A percentile compares a stretch with the other conserved stretches of the same genome.
phyloP scores from a whole-genome alignment of 768 basidiomycete species.

The Hydnomerulius pinastri region DNA sequence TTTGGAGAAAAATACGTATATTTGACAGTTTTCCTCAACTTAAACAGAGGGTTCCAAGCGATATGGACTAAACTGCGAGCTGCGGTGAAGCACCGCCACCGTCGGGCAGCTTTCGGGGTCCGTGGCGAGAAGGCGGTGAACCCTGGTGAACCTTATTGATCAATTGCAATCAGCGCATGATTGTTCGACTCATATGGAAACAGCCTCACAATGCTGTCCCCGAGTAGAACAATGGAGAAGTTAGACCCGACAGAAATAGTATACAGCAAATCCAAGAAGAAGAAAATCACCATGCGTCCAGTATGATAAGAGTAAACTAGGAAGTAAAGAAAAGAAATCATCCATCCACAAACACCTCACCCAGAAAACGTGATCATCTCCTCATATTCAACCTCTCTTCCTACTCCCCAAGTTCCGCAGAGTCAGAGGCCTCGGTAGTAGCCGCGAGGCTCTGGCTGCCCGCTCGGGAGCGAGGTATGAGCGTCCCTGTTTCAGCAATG shows the following conservation, averaged over 20 bases:
- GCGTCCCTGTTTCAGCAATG: constrained; percentile 67
- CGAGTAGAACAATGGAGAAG: constrained; percentile 6
- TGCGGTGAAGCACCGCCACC: background rate
- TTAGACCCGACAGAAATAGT: background rate
- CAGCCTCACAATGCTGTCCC: background rate
- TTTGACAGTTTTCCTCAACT: background rate
- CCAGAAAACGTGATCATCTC: background rate
- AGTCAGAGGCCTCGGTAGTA: constrained; percentile 34
- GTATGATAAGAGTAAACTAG: background rate
- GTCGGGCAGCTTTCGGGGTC: constrained; percentile 7
- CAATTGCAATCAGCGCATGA: background rate
- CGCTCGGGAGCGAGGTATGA: constrained; percentile 51
- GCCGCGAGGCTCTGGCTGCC: constrained; percentile 44
- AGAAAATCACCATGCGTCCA: background rate
- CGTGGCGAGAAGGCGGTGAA: background rate
- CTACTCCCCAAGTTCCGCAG: background rate
- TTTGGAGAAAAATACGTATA: too few relatives aligned
- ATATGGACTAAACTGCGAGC: too few relatives aligned
- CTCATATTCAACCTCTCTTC: background rate
- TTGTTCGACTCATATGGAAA: constrained; percentile 14
- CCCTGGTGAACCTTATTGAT: too few relatives aligned
- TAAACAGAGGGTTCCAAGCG: too few relatives aligned
- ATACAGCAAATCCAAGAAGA: constrained; percentile 7
- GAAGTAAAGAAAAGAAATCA: background rate
- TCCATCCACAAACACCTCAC: background rate